phyloP scores from a whole-genome alignment of 1,284 basidiomycete genomes.

The Fomes fomentarius region DNA sequence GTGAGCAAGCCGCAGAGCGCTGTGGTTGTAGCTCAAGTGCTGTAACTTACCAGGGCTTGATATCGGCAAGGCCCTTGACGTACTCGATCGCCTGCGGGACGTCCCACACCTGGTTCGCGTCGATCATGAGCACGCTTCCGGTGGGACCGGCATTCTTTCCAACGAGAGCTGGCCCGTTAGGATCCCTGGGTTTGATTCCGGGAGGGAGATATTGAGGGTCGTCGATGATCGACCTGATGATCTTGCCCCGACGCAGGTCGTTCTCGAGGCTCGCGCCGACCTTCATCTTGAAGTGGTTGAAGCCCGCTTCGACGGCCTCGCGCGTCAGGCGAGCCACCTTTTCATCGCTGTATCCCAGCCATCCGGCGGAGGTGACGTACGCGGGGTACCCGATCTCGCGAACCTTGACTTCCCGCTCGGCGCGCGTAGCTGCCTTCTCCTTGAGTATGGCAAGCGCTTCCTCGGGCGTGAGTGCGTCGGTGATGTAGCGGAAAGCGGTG shows the following conservation, averaged over 20 bases:
- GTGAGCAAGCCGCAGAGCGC: background rate
- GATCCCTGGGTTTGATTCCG: constrained; percentile 60
- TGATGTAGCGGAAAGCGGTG: constrained; percentile 90
- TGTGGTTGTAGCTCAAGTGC: background rate
- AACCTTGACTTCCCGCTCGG: constrained; percentile 76
- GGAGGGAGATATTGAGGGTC: constrained; percentile 76
- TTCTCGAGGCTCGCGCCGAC: constrained; percentile 84
- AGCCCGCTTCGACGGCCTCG: constrained; percentile 83
- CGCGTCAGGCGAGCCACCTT: constrained; percentile 88
- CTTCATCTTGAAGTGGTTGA: constrained; percentile 98
- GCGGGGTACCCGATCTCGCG: constrained; percentile 83
- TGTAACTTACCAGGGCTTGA: constrained; percentile 82
- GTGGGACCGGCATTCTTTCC: constrained; percentile 96
- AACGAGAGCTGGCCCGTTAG: constrained; percentile 61
- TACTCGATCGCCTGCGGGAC: constrained; percentile 93
- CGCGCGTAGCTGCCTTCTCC: constrained; percentile 76
- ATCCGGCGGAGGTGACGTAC: constrained; percentile 94
- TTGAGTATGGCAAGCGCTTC: constrained; percentile 88
- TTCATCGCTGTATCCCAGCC: constrained; percentile 92
- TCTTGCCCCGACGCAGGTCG: constrained; percentile 84
- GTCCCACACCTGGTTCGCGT: constrained; percentile 98
- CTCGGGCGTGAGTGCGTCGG: constrained; percentile 89
- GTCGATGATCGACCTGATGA: constrained; percentile 95
- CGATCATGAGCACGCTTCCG: constrained; percentile 94
- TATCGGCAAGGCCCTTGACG: constrained; percentile 77